A percentile compares a stretch with the other conserved stretches of the same genome.
These are phyloP conservation scores for Sporothrix luriei DNA, from an alignment of 2,329 filamentous ascomycete species.

Conservation along the genomic window DNA sequence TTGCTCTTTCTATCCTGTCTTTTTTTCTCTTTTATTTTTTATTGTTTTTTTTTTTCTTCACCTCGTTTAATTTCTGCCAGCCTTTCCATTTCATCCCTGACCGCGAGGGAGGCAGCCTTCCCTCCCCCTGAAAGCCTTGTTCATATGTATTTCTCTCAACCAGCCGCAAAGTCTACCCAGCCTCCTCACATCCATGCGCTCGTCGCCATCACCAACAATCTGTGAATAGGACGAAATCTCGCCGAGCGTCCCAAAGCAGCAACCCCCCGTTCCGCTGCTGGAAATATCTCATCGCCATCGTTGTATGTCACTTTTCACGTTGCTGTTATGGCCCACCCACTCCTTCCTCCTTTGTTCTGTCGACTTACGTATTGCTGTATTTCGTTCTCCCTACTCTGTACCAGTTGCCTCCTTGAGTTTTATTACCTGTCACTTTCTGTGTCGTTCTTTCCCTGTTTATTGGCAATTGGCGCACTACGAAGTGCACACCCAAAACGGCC, in stretches of 20 bases:
- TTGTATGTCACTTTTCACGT: constrained; percentile 16
- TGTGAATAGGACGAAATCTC: background rate
- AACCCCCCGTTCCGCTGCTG: background rate
- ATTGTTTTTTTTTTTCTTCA: background rate
- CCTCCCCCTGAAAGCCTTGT: background rate
- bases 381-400: no score
- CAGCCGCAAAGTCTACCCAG: background rate
- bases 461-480: constrained; percentile 4
- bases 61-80: background rate
- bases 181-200: background rate
- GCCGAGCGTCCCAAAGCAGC: background rate
- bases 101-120: background rate
- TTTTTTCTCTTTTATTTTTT: background rate
- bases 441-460: constrained; percentile 13
- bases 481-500: background rate
- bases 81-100: no score
- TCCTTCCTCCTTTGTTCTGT: background rate
- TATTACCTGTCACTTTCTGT: constrained; percentile 19
- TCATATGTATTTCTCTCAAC: no score
- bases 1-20: no score
- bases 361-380: background rate
- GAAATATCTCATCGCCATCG: background rate
- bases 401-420: background rate
- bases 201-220: background rate
- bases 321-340: background rate